Percentiles rank a stretch among this genome's conserved stretches.
Conservation (phyloP, 768 basidiomycete species). For the Auriscalpium microsporum region DNA sequence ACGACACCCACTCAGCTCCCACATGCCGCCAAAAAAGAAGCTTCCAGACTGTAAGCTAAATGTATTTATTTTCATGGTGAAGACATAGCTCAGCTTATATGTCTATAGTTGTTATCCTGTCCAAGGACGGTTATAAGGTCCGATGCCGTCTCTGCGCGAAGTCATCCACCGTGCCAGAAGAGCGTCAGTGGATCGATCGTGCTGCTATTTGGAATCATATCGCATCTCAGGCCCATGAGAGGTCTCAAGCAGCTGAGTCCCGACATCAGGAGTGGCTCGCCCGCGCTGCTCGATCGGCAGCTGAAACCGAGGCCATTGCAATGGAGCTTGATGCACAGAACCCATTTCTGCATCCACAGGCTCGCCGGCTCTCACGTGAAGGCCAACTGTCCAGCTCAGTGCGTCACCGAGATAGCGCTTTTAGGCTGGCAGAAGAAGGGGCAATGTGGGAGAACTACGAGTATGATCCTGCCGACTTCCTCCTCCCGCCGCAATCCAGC, state of each 20-base stretch:
- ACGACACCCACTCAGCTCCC: too few species aligned
- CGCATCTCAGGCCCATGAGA: neutral
- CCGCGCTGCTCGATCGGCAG: too few species aligned
- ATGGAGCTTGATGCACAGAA: too few species aligned
- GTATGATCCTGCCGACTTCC: neutral
- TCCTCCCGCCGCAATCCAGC: neutral
- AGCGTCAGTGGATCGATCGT: neutral
- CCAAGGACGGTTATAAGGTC: neutral
- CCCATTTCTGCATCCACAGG: too few species aligned
- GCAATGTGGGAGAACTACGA: neutral
- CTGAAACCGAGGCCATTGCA: too few species aligned
- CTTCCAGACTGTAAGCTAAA: neutral
- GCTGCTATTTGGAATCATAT: neutral
- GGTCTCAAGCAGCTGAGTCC: neutral
- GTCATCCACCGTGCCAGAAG: neutral
- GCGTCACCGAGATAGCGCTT: neutral
- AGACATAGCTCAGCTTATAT: neutral
- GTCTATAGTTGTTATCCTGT: neutral
- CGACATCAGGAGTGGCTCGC: neutral
- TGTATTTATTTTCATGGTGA: too few species aligned
- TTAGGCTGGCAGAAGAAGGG: neutral
- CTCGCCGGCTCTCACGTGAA: too few species aligned
- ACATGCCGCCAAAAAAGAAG: neutral
- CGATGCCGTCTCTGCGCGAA: neutral
- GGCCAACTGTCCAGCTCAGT: too few species aligned